phyloP scores from a whole-genome alignment of 371 early-diverging fungal species.

The Syncephalastrum monosporum region DNA sequence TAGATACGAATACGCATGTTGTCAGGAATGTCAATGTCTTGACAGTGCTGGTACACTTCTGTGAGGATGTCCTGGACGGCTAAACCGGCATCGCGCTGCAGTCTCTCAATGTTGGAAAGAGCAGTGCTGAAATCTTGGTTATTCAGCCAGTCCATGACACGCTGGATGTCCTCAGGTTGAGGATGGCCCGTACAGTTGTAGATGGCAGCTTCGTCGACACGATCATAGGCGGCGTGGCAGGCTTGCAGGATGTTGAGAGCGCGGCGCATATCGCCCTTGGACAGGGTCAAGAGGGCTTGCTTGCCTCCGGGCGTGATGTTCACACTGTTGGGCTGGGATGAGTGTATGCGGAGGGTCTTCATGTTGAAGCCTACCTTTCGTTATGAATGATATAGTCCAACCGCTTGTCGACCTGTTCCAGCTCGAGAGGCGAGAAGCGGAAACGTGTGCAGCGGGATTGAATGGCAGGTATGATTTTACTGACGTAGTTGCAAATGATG shows the following conservation, averaged over 20 bases:
- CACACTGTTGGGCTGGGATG: slow-evolving; percentile 44
- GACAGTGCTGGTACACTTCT: slow-evolving; percentile 66
- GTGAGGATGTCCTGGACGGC: slow-evolving; percentile 88
- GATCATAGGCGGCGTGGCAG: slow-evolving; percentile 83
- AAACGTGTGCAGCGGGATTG: slow-evolving; percentile 99
- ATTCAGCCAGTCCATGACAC: slow-evolving; percentile 74
- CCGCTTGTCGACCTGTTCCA: slow-evolving; percentile 73
- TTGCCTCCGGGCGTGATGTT: slow-evolving; percentile 82
- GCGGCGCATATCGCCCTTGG: slow-evolving; percentile 96
- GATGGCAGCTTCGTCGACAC: slow-evolving; percentile 74
- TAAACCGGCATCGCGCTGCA: slow-evolving; percentile 81
- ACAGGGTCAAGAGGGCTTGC: slow-evolving; percentile 75
- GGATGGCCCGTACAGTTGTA: slow-evolving; percentile 94
- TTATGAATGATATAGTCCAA: slow-evolving; percentile 71
- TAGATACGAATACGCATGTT: slow-evolving; percentile 65
- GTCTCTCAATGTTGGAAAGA: slow-evolving; percentile 65
- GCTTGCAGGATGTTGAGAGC: slow-evolving; percentile 93
- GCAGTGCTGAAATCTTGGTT: slow-evolving; percentile 80
- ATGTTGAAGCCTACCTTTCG: slow-evolving; percentile 58
- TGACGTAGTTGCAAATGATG: slow-evolving; percentile 98
- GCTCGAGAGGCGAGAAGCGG: slow-evolving; percentile 90
- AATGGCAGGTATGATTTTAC: slow-evolving; percentile 98
- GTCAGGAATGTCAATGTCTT: slow-evolving; percentile 67
- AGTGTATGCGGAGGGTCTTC: background rate
- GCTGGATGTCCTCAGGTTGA: slow-evolving; percentile 81